These are phyloP conservation scores for Phaeotremella skinneri DNA, from an alignment of 768 basidiomycete species.

Conservation along the genomic window DNA sequence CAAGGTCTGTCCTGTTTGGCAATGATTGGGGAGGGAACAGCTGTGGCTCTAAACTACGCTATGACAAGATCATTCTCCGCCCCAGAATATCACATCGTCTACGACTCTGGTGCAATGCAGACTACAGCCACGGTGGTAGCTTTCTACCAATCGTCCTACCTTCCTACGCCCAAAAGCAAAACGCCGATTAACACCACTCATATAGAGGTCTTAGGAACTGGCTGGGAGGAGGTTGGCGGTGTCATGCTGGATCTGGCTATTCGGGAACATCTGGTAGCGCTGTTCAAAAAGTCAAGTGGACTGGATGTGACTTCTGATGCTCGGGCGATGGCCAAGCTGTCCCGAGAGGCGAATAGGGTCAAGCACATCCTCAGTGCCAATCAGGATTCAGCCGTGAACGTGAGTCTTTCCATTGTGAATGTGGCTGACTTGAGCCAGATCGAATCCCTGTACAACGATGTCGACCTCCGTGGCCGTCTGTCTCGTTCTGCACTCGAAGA, in stretches of 20 bases:
- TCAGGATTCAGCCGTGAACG: constrained; percentile 68
- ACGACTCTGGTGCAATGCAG: constrained; percentile 79
- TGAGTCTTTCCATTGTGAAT: constrained; percentile 51
- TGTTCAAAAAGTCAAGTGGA: constrained; percentile 58
- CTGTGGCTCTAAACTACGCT: constrained; percentile 93
- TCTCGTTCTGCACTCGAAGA: constrained; percentile 75
- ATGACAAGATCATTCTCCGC: constrained; percentile 86
- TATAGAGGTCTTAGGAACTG: constrained; percentile 75
- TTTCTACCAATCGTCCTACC: constrained; percentile 46
- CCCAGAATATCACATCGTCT: constrained; percentile 73
- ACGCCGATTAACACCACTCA: constrained; percentile 59
- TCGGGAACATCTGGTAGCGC: constrained; percentile 71
- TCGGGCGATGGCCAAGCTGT: constrained; percentile 84
- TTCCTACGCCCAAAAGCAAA: constrained; percentile 48
- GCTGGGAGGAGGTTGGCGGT: constrained; percentile 76
- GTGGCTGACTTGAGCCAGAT: constrained; percentile 56
- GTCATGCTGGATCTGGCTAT: constrained; percentile 79
- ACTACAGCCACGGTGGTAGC: constrained; percentile 51
- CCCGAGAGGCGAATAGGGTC: constrained; percentile 88
- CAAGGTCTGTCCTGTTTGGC: constrained; percentile 79
- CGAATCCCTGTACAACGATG: constrained; percentile 83
- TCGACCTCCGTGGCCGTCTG: constrained; percentile 80
- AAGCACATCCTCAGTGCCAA: constrained; percentile 94
- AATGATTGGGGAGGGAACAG: constrained; percentile 77
- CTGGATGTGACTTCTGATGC: constrained; percentile 67